A percentile compares a stretch with the other conserved stretches of the same genome.
phyloP scores from a whole-genome alignment of 2,329 filamentous ascomycete species.

The Sarocladium kiliense region DNA sequence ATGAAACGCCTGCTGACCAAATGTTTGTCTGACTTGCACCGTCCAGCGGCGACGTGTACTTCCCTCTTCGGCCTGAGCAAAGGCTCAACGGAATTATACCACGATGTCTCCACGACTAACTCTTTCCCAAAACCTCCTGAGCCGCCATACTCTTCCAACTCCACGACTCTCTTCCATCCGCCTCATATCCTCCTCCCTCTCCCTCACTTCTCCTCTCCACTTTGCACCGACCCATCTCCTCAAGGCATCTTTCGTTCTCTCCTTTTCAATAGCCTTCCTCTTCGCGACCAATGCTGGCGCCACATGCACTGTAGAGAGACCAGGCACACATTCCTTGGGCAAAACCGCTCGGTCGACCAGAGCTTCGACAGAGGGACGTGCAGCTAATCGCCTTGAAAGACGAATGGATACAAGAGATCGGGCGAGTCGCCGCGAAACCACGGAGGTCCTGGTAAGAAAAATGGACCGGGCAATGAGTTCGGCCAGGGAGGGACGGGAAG shows the following conservation, averaged over 20 bases:
- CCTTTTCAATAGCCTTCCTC: conserved; percentile 58
- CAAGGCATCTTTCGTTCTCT: conserved; percentile 62
- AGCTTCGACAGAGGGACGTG: conserved; percentile 53
- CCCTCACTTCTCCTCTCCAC: conserved; percentile 47
- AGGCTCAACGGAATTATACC: background rate
- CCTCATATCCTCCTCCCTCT: conserved; percentile 41
- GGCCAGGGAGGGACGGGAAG: conserved; percentile 52
- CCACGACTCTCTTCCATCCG: conserved; percentile 45
- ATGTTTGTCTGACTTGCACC: background rate
- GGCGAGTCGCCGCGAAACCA: conserved; percentile 58
- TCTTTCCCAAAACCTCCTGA: conserved; percentile 63
- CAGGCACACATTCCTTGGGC: conserved; percentile 57
- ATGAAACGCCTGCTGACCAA: background rate
- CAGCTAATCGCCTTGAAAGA: conserved; percentile 55
- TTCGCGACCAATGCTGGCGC: conserved; percentile 59
- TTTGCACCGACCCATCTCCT: conserved; percentile 59
- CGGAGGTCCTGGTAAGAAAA: conserved; percentile 61
- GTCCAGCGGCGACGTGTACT: background rate
- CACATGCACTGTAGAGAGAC: conserved; percentile 35
- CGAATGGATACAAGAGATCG: conserved; percentile 61
- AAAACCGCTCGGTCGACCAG: conserved; percentile 61
- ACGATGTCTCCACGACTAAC: conserved; percentile 24
- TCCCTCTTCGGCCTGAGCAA: background rate
- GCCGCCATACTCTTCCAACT: conserved; percentile 52
- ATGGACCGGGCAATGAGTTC: conserved; percentile 61